Percentiles rank a stretch among this genome's conserved stretches.
These are phyloP conservation scores for Trichoderma atroviride DNA, from an alignment of 2,329 filamentous ascomycete species.

Conservation along the genomic window DNA sequence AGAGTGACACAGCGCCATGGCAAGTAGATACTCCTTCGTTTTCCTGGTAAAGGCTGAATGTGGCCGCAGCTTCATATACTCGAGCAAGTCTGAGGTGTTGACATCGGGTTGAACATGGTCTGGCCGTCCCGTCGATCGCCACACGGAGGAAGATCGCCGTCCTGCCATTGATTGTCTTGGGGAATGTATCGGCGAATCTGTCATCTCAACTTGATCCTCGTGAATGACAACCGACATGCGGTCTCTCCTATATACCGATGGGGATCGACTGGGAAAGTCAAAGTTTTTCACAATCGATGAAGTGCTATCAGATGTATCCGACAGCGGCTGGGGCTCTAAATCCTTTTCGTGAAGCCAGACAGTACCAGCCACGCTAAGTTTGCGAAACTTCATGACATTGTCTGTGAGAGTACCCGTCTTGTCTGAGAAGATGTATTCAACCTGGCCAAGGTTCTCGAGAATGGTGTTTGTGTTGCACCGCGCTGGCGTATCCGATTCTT, in stretches of 20 bases:
- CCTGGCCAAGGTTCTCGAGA: conserved; percentile 88
- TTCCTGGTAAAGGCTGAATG: conserved; percentile 77
- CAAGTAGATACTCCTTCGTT: conserved; percentile 79
- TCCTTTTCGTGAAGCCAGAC: conserved; percentile 86
- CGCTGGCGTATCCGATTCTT: conserved; percentile 79
- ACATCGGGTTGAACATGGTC: conserved; percentile 58
- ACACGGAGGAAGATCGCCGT: conserved; percentile 53
- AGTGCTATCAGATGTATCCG: conserved; percentile 26
- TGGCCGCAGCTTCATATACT: conserved; percentile 75
- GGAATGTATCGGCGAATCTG: conserved; percentile 33
- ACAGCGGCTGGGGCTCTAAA: conserved; percentile 46
- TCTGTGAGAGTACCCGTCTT: conserved; percentile 95
- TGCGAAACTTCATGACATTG: conserved; percentile 94
- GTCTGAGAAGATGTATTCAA: conserved; percentile 89
- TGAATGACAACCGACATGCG: conserved; percentile 37
- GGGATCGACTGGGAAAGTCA: conserved; percentile 29
- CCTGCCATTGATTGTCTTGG: conserved; percentile 40
- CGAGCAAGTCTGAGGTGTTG: conserved; percentile 73
- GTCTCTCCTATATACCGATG: conserved; percentile 36
- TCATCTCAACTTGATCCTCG: conserved; percentile 33
- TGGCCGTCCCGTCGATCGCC: conserved; percentile 52
- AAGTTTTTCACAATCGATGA: conserved; percentile 12
- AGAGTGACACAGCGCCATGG: conserved; percentile 86
- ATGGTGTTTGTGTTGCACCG: conserved; percentile 93
- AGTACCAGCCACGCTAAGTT: conserved; percentile 85